Percentiles rank a stretch among this genome's conserved stretches.
phyloP scores from a whole-genome alignment of 345 rosid species.

The Melaleuca quinquenervia region DNA sequence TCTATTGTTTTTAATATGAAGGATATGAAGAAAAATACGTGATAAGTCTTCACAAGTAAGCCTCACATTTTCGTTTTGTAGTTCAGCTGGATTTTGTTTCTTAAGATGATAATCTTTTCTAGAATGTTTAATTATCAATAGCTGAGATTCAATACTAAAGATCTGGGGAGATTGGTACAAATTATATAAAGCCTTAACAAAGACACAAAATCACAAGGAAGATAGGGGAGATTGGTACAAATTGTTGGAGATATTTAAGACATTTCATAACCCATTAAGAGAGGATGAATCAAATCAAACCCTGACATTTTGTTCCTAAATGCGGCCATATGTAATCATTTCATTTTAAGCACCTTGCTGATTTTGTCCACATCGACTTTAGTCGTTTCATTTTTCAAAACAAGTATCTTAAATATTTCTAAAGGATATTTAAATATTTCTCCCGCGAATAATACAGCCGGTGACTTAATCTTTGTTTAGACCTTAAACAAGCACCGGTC shows the following conservation, averaged over 20 bases:
- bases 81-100: not conserved
- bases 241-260: no score
- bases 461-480: not conserved
- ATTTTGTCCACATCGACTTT: not conserved
- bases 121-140: no score
- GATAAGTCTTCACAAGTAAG: not conserved
- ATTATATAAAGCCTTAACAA: no score
- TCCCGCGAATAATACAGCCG: not conserved
- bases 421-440: not conserved
- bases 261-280: not conserved
- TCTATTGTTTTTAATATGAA: no score
- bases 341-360: not conserved
- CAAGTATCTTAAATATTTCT: not conserved
- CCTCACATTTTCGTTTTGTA: not conserved
- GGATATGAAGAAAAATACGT: no score
- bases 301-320: not conserved
- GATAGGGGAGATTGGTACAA: accelerated
- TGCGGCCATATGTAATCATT: not conserved
- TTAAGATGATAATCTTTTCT: no score
- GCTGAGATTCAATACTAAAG: no score
- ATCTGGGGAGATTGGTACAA: no score
- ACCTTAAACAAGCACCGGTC: not conserved
- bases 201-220: not conserved
- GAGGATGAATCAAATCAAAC: not conserved
- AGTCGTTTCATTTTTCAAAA: not conserved